Base-by-base conservation (phyloP, 306 rosid genomes). In the Ochetophila trinervis region DNA sequence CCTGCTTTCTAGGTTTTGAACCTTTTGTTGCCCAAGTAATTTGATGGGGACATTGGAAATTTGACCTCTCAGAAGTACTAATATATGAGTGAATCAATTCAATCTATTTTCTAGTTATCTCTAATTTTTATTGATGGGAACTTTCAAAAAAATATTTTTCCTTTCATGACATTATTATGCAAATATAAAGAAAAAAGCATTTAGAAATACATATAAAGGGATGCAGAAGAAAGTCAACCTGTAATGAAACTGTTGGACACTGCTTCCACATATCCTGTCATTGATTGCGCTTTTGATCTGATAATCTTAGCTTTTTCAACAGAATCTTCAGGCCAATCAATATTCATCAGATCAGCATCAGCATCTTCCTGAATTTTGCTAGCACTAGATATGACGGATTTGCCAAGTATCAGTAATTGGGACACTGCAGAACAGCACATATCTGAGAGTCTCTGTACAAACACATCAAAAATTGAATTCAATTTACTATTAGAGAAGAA, bases 271-370 rank as follows among this genome's bases (percentile, higher is more conserved):
- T 84, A 88, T 80, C 83, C 91, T 65, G 75, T 78, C 95, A 86
- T 83, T 64, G 82, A 74, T 74, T 84, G 90, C 69, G 85, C 90
- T 79, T 87, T 88, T 67, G 83, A 59, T 83, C 96, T 90, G 71
- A 94, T 83, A 63, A 88, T 80, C 83, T 86, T 89, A 34, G 99
- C 95, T 74, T 84, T 90, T 70, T 82, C 97, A 75, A 84, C 73
- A 32, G 88, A 83, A 70, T 90, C 97, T 73, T 90, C 95, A 58
- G 99, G 99, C 99, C 97, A 94, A 54, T 83, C 88, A 53, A 86
- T 81, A 71, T 81, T 81, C 45, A 44, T 67, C 73, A 64, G 54
- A 70, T 82, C 78, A 3, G 68, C 83, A 22, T 76, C 86, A 30
- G 57, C 36, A 22, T 79, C 84, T 53, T 81, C 91, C 13, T 80